Evolutionary conservation across 2,329 filamentous ascomycete genomes (phyloP), one percentile per base, ranked within the genome.

Genomic region (Pseudocercospora cruenta): DNA sequence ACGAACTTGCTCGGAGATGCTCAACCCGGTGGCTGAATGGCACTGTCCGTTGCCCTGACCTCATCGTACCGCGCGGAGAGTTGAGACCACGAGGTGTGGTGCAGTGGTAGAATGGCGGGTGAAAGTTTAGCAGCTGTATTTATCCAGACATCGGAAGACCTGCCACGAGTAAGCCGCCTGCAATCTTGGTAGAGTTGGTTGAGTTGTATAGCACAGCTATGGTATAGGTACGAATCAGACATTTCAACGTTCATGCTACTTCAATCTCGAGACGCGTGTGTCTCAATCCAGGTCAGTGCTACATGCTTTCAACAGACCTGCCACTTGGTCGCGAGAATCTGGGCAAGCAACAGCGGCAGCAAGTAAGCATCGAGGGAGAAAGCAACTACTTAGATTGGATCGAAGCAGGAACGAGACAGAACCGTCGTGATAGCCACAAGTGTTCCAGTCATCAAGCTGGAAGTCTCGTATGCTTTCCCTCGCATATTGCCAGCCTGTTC

Each of bases 1-100:
- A 49, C 57, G 57, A 43, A 45, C 26, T 59, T 39, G 57, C 57
- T 59, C 57, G 57, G 57, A 59, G 33, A 59, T 59, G 57, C 57
- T 54, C 51, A 26, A 14, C 22, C 51, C 14, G 22, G 24, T 54
- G 51, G 51, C 51, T 9, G 49, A 53, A 53, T 53, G 49, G 22
- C 49, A 16, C 22, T 19, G 49, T 53, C 49, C 21, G 49, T 16
- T 26, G 49, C 19, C 4, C 2, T 53, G 49, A 26, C 49, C 49
- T 53, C 49, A 53, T 19, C 28, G 19, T 7, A 19, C 21, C 8
- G 21, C 21, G 21, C n/a, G n/a, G 21, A 49, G n/a, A 16, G 19
- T 45, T 45, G 43, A 45, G 43, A 8, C 43, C 43, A 21, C 43
- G 19, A 21, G 43, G 43, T 5, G 19, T 45, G 14, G 43, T 45